Evolutionary conservation across 73 alveolate species (phyloP).

Genomic region (Paramecium primaurelia): DNA sequence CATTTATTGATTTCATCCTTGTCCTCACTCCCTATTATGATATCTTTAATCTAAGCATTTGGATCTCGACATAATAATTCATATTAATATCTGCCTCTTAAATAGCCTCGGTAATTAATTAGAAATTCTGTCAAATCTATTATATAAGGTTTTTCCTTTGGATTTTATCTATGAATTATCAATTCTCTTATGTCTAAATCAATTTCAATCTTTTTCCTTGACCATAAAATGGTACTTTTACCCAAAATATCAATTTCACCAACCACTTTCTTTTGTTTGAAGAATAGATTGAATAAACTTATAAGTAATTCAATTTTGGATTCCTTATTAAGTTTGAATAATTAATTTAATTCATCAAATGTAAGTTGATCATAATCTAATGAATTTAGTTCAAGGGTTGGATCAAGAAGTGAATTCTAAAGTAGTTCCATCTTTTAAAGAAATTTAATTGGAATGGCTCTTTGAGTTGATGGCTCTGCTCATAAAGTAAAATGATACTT

Average conservation of each 20-base stretch:
- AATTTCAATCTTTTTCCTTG: neutral
- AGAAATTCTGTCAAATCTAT: neutral
- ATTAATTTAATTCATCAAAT: neutral
- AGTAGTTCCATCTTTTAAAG: neutral
- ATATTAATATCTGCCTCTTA: neutral
- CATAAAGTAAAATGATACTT: neutral
- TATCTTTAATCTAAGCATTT: neutral
- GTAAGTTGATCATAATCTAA: neutral
- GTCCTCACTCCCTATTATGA: neutral
- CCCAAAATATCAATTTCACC: slow-evolving; percentile 38
- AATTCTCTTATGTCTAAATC: neutral
- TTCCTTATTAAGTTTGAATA: neutral
- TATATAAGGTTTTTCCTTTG: neutral
- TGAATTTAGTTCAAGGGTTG: neutral
- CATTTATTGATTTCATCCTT: slow-evolving; percentile 19
- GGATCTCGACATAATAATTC: neutral
- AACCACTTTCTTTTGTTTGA: neutral
- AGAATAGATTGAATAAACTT: neutral
- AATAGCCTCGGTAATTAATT: slow-evolving; percentile 13
- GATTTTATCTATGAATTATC: neutral
- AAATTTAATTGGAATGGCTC: neutral
- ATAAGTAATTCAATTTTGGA: neutral
- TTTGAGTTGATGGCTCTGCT: neutral
- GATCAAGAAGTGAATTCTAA: neutral
- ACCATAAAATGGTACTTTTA: slow-evolving; percentile 25